Evolutionary conservation across 2,329 filamentous ascomycete species (phyloP).

Genomic region (Reticulascus tulasneorum): DNA sequence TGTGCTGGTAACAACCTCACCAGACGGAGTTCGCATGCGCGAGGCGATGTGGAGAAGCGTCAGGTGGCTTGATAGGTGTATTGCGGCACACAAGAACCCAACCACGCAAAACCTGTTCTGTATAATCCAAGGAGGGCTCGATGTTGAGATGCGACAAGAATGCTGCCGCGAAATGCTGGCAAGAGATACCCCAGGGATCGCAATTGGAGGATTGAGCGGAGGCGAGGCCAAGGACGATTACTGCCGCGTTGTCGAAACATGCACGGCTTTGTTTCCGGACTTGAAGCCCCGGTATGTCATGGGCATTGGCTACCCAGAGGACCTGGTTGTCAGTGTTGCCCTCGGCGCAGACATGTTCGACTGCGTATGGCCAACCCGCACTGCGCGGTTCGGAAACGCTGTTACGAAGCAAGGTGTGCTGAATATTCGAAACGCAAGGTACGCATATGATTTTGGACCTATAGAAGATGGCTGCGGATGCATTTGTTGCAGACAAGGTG

Average conservation of each 20-base stretch:
- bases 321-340: slow-evolving; percentile 88
- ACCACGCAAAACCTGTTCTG: slow-evolving; percentile 91
- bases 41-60: slow-evolving; percentile 94
- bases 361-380: slow-evolving; percentile 97
- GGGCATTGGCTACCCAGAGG: slow-evolving; percentile 97
- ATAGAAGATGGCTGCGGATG: slow-evolving; percentile 83
- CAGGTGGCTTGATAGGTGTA: slow-evolving; percentile 93
- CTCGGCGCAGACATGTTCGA: slow-evolving; percentile 99
- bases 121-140: slow-evolving; percentile 94
- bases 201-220: slow-evolving; percentile 90
- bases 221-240: slow-evolving; percentile 93
- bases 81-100: slow-evolving; percentile 81
- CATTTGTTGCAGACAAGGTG: slow-evolving; percentile 64
- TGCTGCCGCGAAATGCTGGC: slow-evolving; percentile 86
- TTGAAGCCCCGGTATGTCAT: slow-evolving; percentile 98
- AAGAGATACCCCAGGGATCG: slow-evolving; percentile 89
- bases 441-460: slow-evolving; percentile 74
- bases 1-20: slow-evolving; percentile 92
- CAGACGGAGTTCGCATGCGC: slow-evolving; percentile 80
- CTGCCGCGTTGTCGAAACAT: slow-evolving; percentile 83
- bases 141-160: slow-evolving; percentile 77
- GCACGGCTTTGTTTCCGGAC: slow-evolving; percentile 79
- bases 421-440: slow-evolving; percentile 75
- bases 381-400: slow-evolving; percentile 92
- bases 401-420: slow-evolving; percentile 78